Evolutionary conservation across 345 rosid species (phyloP), one percentile per base, ranked within the genome.

Genomic region (Clarkia xantiana): DNA sequence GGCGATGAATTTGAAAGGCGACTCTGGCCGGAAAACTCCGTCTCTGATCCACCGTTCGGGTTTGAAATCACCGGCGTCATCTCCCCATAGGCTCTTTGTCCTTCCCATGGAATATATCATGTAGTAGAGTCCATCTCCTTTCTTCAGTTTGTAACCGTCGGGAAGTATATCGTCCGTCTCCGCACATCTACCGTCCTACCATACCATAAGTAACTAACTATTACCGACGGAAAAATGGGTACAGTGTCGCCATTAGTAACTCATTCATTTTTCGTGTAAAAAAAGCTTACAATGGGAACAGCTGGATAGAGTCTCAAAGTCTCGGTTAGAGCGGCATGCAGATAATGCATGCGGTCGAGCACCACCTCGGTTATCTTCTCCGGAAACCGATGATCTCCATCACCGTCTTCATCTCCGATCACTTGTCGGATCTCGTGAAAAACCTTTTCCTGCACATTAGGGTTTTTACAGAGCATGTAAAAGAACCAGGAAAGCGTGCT

Each of bases 41-140:
- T 73, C 52, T 14, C 64, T 57, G 16, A 85, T 74, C 95, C 97
- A 82, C 66, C 97, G 75, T 68, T 85, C 85, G 0, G 93, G 94
- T 14, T 57, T 61, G 59, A 78, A 82, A 10, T 65, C 82, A 54
- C 73, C 80, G 0, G 81, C 86, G 53, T 80, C 83, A 2, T 82
- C 71, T 3, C 97, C 95, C 95, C 97, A 85, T 5, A 80, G 65
- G 54, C 59, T 70, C 50, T 53, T 45, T 91, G 85, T 79, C 69
- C 94, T 81, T 2, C 81, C 95, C 94, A 85, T 90, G 14, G 91
- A 74, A 22, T 82, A 90, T 0, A 85, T 64, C 62, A 71, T 6
- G 56, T 85, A 85, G 54, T 45, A 53, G 1, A 89, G 44, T 0
- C 64, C 69, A 23, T 89, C 95, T 5, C 83, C 94, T 47, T 79